Conservation (phyloP, 495 filamentous ascomycete genomes). For the Peziza echinospora region DNA sequence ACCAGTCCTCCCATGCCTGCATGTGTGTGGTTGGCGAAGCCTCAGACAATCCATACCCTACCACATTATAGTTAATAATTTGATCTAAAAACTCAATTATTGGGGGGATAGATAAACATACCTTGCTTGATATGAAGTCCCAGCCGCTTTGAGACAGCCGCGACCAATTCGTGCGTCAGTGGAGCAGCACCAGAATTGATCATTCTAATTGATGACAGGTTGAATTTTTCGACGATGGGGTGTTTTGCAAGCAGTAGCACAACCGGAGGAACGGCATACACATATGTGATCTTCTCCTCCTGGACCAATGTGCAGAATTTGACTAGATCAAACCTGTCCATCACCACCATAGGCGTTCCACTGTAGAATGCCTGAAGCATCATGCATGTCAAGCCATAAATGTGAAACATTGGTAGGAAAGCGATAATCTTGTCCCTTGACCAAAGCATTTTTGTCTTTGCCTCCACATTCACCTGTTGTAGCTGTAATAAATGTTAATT, state of each 20-base stretch:
- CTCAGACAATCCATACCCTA: conserved; percentile 36
- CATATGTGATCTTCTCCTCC: conserved; percentile 49
- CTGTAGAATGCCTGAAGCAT: conserved; percentile 41
- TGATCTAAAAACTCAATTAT: background rate
- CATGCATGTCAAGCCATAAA: conserved; percentile 37
- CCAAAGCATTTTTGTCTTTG: conserved; percentile 31
- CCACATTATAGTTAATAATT: conserved; percentile 6
- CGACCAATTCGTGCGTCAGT: conserved; percentile 59
- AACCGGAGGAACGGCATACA: conserved; percentile 70
- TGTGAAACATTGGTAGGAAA: conserved; percentile 86
- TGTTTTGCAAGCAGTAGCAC: conserved; percentile 61
- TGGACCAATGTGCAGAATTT: conserved; percentile 58
- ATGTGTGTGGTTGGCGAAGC: conserved; percentile 30
- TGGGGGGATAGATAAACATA: too few species aligned
- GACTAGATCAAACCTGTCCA: conserved; percentile 68
- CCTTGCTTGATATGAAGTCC: conserved; percentile 46
- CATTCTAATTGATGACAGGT: conserved; percentile 60
- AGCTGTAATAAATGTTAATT: too few species aligned
- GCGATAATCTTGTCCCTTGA: conserved; percentile 52
- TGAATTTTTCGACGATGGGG: conserved; percentile 52
- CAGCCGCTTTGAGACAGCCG: conserved; percentile 52
- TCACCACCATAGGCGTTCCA: conserved; percentile 50
- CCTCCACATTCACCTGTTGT: conserved; percentile 32
- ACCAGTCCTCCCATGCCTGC: conserved; percentile 60
- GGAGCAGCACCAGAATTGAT: conserved; percentile 82